Conservation (phyloP, 1,139 yeast species). For the Spathaspora sp. region DNA sequence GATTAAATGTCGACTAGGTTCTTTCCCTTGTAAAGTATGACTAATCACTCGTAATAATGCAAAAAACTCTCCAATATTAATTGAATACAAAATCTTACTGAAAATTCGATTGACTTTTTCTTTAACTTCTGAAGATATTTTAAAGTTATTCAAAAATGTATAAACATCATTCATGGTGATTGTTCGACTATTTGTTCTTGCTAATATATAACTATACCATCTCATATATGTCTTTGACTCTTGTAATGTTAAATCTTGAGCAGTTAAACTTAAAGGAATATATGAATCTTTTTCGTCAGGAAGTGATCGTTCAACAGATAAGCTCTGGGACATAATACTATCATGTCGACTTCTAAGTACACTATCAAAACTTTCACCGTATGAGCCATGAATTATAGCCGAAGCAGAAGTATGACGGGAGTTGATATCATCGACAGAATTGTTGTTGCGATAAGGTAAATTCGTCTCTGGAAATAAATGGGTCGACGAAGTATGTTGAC, state of each 20-base stretch:
- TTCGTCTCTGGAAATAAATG: slow-evolving; percentile 12
- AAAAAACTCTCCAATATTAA: slow-evolving; percentile 75
- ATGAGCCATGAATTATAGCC: slow-evolving; percentile 4
- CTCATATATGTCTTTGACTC: slow-evolving; percentile 73
- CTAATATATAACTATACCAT: slow-evolving; percentile 73
- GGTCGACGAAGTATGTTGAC: slow-evolving; percentile 1
- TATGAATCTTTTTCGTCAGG: neutral
- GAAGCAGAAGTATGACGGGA: slow-evolving; percentile 1
- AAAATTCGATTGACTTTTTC: slow-evolving; percentile 51
- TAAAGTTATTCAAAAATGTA: slow-evolving; percentile 61
- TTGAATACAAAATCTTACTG: slow-evolving; percentile 45
- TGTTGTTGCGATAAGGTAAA: slow-evolving; percentile 12
- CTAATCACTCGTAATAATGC: slow-evolving; percentile 67
- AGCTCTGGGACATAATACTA: slow-evolving; percentile 1
- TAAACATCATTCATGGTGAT: slow-evolving; percentile 64
- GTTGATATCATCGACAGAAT: slow-evolving; percentile 15
- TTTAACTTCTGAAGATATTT: slow-evolving; percentile 42
- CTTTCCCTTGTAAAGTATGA: slow-evolving; percentile 48
- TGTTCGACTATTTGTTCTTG: slow-evolving; percentile 55
- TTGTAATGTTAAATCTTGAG: slow-evolving; percentile 58
- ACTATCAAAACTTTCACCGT: slow-evolving; percentile 5
- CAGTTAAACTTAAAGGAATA: slow-evolving; percentile 62
- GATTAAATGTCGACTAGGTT: slow-evolving; percentile 53
- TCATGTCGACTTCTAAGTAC: slow-evolving; percentile 7
- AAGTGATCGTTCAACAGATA: neutral